Evolutionary conservation across 2,329 filamentous ascomycete genomes (phyloP).

Genomic region (Periconia sp.): DNA sequence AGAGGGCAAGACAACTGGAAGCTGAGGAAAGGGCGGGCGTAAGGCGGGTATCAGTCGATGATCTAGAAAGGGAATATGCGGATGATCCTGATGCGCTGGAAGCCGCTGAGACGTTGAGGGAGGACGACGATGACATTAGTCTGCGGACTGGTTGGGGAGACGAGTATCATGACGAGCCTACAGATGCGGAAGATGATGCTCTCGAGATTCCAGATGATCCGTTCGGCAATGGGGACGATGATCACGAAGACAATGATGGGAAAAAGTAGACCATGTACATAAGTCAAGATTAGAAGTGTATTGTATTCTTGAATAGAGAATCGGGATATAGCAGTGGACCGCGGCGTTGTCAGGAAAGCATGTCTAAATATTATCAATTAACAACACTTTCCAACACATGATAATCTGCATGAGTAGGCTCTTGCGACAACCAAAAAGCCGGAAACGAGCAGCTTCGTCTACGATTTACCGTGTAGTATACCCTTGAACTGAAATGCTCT

Average conservation of each 20-base stretch:
- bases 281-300: background rate
- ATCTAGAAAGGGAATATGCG: slow-evolving; percentile 48
- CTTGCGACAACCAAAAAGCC: too few relatives aligned
- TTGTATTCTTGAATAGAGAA: background rate
- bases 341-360: too few relatives aligned
- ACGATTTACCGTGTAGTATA: too few relatives aligned
- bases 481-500: too few relatives aligned
- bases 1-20: slow-evolving; percentile 57
- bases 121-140: slow-evolving; percentile 60
- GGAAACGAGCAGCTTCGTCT: too few relatives aligned
- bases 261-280: slow-evolving; percentile 10
- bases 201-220: slow-evolving; percentile 49
- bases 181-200: slow-evolving; percentile 50
- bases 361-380: too few relatives aligned
- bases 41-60: slow-evolving; percentile 38
- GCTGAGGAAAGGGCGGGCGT: slow-evolving; percentile 51
- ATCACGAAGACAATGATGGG: slow-evolving; percentile 32
- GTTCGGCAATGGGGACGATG: slow-evolving; percentile 53
- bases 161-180: slow-evolving; percentile 51
- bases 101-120: slow-evolving; percentile 47
- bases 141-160: slow-evolving; percentile 55
- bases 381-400: too few relatives aligned
- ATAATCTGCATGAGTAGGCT: too few relatives aligned
- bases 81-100: slow-evolving; percentile 54
- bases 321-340: background rate